These are phyloP conservation scores for Biscogniauxia marginata DNA, from an alignment of 2,329 filamentous ascomycete species.

Conservation along the genomic window DNA sequence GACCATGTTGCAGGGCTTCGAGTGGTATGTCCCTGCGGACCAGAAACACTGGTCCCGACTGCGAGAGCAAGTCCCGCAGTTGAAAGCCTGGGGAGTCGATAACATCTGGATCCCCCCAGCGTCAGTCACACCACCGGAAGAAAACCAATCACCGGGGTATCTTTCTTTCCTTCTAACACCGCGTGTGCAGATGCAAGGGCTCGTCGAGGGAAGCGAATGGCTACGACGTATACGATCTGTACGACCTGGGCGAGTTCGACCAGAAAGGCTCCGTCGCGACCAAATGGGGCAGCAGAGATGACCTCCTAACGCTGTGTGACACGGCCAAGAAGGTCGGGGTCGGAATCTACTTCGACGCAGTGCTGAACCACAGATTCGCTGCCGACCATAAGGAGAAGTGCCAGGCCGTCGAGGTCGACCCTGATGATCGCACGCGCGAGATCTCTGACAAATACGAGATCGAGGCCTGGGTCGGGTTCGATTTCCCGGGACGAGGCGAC, in stretches of 20 bases:
- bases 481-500: conserved; percentile 60
- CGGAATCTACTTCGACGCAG: conserved; percentile 66
- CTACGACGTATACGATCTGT: conserved; percentile 69
- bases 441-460: conserved; percentile 59
- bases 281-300: conserved; percentile 67
- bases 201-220: conserved; percentile 60
- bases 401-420: conserved; percentile 59
- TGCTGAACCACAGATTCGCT: conserved; percentile 71
- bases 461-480: conserved; percentile 66
- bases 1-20: conserved; percentile 59
- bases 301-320: conserved; percentile 53
- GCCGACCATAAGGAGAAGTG: conserved; percentile 63
- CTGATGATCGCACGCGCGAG: conserved; percentile 40
- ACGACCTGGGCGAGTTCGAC: conserved; percentile 70
- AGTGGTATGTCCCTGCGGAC: conserved; percentile 68
- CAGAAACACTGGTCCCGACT: conserved; percentile 62
- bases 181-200: conserved; percentile 54
- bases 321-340: conserved; percentile 53
- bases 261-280: conserved; percentile 63
- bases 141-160: background rate
- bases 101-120: conserved; percentile 69
- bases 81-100: conserved; percentile 60
- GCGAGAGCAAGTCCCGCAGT: conserved; percentile 45
- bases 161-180: conserved; percentile 2
- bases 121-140: background rate